These are phyloP conservation scores for Xerocomellus amylosporus DNA, from an alignment of 768 basidiomycete genomes.

Conservation along the genomic window DNA sequence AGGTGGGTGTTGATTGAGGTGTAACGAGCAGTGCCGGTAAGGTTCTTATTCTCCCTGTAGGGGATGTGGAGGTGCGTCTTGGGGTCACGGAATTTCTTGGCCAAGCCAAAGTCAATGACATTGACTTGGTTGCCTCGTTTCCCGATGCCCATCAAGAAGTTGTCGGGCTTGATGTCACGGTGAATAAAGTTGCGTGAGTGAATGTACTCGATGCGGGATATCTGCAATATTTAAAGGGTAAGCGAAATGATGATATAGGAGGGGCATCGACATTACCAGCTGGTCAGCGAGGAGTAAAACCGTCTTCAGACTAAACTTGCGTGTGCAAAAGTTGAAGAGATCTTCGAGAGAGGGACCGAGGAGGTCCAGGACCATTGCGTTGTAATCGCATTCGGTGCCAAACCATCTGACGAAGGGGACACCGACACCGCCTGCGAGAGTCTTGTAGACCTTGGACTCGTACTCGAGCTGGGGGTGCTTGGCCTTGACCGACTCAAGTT, in stretches of 20 bases:
- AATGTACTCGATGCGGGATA: conserved; percentile 98
- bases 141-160: conserved; percentile 99
- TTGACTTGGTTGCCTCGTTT: conserved; percentile 99
- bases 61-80: conserved; percentile 99
- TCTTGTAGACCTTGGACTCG: conserved; percentile 94
- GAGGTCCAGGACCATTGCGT: conserved; percentile 98
- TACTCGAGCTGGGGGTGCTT: conserved; percentile 99
- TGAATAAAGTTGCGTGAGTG: conserved; percentile 99
- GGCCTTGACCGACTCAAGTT: conserved; percentile 99
- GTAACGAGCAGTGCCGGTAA: conserved; percentile 98
- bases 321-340: conserved; percentile 93
- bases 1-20: conserved; percentile 99
- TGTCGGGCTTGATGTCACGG: conserved; percentile 99
- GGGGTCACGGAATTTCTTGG: conserved; percentile 99
- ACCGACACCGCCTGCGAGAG: conserved; percentile 97
- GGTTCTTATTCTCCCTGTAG: conserved; percentile 99
- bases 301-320: conserved; percentile 97
- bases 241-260: conserved; percentile 40
- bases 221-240: conserved; percentile 46
- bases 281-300: conserved; percentile 96
- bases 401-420: conserved; percentile 98
- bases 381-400: conserved; percentile 97
- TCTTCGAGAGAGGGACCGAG: conserved; percentile 90
- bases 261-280: conserved; percentile 47
- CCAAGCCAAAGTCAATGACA: conserved; percentile 95